Base-by-base conservation (phyloP, 2,329 filamentous ascomycete genomes). In the Sphaerulina vaccinii region DNA sequence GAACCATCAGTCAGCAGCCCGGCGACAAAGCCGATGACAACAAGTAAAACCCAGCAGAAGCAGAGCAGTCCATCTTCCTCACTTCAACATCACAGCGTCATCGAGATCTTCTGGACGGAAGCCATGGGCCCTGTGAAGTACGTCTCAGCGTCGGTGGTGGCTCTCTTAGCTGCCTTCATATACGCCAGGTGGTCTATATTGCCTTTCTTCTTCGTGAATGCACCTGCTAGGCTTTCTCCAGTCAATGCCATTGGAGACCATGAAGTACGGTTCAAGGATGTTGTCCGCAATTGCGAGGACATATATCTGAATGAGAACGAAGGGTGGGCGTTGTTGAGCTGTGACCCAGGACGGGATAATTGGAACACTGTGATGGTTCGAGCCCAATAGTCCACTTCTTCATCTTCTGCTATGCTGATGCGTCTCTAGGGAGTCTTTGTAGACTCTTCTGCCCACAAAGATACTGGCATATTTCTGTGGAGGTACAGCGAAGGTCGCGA, bases 331-430 rank as follows among this genome's bases (percentile, higher is more conserved):
- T 61, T 76, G 5, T 49, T 75, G 45, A 72, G 71, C 52, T 76
- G 74, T 57, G 72, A 75, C 52, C 63, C 68, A 0, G 71, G 69
- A 11, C 55, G 74, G 19, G 73, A 75, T 57, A 57, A 61, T 4
- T 75, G 73, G 73, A 75, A 76, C 45, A 74, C 72, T 0, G 73
- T 75, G 9, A 74, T 75, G 72, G 73, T 74, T 49, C 51, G 66
- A 27, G 2, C 19, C 16, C 2, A 29, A 24, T 29, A 5, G 37
- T 19, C 27, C 21, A 2, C 3, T 9, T 38, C 10, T 15, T 21
- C n/a, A 9, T 38, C 11, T 5, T 10, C 18, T 10, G 8, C 38
- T 5, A 36, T 10, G 24, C 27, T 51, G 5, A 51, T 33, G 33
- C 21, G 13, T 1, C 16, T 15, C 13, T 16, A 62, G 57, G 62